A percentile compares a stretch with the other conserved stretches of the same genome.
Evolutionary conservation across 83 land plant species (phyloP).

Genomic region (Diphasiastrum complanatum): DNA sequence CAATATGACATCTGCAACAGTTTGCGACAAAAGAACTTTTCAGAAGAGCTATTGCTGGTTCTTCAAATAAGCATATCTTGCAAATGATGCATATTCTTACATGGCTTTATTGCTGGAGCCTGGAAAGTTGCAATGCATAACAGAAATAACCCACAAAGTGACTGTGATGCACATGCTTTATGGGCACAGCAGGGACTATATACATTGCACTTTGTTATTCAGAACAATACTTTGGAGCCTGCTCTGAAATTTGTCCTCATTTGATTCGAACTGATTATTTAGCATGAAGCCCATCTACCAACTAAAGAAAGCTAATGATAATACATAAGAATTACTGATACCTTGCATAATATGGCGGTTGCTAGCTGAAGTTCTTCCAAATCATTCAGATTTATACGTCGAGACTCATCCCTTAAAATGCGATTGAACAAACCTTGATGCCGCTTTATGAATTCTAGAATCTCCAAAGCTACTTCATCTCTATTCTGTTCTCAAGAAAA

Average conservation of each 20-base stretch:
- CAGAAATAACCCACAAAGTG: no score
- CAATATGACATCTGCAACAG: background rate
- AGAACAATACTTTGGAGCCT: no score
- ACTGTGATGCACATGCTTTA: background rate
- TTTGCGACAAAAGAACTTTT: background rate
- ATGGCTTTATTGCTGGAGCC: no score
- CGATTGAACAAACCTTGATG: conserved; percentile 67
- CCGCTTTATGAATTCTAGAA: conserved; percentile 60
- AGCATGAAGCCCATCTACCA: no score
- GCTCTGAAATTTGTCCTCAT: no score
- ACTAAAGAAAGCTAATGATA: background rate
- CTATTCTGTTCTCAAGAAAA: conserved; percentile 44
- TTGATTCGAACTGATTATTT: no score
- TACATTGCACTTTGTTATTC: background rate
- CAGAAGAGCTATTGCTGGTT: no score
- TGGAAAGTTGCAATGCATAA: no score
- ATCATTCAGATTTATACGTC: conserved; percentile 43
- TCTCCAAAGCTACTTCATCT: conserved; percentile 69
- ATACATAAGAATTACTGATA: conserved; percentile 24
- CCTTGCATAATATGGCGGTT: conserved; percentile 78
- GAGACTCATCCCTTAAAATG: conserved; percentile 53
- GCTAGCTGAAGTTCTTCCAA: conserved; percentile 70
- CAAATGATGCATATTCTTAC: no score
- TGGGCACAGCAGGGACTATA: background rate
- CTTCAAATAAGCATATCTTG: no score